Base-by-base conservation (phyloP, 352 stramenopile genomes). In the Peronospora destructor region DNA sequence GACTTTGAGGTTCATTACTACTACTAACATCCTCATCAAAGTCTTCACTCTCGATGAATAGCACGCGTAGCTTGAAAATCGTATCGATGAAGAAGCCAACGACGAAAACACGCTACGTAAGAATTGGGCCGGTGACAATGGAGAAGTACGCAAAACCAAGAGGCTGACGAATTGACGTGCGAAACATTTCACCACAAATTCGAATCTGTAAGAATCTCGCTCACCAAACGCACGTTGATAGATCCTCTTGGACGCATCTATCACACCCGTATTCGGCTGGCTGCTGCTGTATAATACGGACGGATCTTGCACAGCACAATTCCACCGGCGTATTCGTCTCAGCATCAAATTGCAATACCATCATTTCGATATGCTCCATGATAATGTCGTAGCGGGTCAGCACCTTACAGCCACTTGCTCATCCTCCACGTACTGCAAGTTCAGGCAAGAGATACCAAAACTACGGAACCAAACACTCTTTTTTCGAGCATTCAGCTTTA, bases 11-110 rank as follows among this genome's bases (percentile, higher is more conserved):
- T 10, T 33, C 37, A 28, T 47, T 41, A 21, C 34, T 14, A 13
- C 26, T 17, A 0, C 48, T 51, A 14, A 51, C 21, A 12, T 61
- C 59, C 8, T 66, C 39, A 3, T 52, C 45, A 14, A 66, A 59
- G 12, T 68, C 59, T 28, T 85, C 62, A 41, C 70, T 83, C 23
- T 73, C 66, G n/a, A 88, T 61, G 44, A 91, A 87, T 25, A 88
- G 41, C 16, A 76, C 53, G 0, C 76, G 73, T 9, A 91, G 50
- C 36, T 81, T 80, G 38, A 76, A 87, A n/a, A n/a, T 13, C 79
- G 71, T 12, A 63, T 49, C 0, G 76, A 64, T 12, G 76, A 91
- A 32, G 68, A 83, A 13, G 66, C 54, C 7, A 91, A 36, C 0
- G 48, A 57, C 1, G 76, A 85, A 38, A 88, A 75, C 11, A 76